phyloP scores from a whole-genome alignment of 208 protist species.

The Acanthamoeba royreba region DNA sequence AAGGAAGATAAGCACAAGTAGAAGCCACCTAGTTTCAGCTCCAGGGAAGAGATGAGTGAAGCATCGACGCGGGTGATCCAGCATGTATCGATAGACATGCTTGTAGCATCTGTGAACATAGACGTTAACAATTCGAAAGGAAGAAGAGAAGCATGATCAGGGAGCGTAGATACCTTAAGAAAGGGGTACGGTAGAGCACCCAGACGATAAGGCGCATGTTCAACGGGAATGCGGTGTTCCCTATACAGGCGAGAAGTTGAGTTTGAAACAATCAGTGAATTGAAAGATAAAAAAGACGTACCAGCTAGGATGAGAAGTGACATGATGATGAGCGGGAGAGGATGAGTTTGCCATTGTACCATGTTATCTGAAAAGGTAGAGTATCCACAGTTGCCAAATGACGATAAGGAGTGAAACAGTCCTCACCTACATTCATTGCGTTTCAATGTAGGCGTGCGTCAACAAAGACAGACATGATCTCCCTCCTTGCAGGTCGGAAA shows the following conservation, averaged over 20 bases:
- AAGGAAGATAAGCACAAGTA: background rate
- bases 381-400: constrained; percentile 11
- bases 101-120: background rate
- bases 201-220: background rate
- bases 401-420: background rate
- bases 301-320: background rate
- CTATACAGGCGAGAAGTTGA: background rate
- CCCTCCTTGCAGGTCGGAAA: no score
- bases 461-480: background rate
- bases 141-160: no score
- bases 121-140: no score
- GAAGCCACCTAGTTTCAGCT: background rate
- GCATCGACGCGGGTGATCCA: constrained; percentile 19
- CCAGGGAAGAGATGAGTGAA: background rate
- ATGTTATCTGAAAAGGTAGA: constrained; percentile 6
- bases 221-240: constrained; percentile 20
- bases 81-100: background rate
- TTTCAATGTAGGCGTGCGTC: background rate
- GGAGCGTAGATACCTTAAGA: background rate
- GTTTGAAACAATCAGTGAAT: background rate
- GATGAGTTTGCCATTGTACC: background rate
- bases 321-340: constrained; percentile 23
- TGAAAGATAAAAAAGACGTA: background rate
- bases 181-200: background rate
- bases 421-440: background rate